phyloP scores from a whole-genome alignment of 345 rosid genomes.

The Eucalyptus camaldulensis region DNA sequence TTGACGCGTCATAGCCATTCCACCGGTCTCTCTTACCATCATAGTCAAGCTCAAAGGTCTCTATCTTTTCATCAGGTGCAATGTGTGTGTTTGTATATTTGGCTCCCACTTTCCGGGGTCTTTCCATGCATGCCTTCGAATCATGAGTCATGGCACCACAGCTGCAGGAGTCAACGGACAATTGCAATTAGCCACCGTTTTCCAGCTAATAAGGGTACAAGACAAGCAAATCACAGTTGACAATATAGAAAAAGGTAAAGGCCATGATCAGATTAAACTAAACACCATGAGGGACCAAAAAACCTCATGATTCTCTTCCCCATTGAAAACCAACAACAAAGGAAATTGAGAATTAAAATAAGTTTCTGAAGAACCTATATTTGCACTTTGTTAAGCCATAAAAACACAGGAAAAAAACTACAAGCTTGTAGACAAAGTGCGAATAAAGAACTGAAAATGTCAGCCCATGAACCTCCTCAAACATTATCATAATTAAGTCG shows the following conservation, averaged over 20 bases:
- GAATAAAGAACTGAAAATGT: not conserved
- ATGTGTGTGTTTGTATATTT: conserved; percentile 61
- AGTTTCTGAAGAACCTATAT: not conserved
- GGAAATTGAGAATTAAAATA: not conserved
- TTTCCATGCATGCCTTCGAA: conserved; percentile 66
- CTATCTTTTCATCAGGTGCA: conserved; percentile 82
- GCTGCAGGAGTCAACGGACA: conserved; percentile 5
- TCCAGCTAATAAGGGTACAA: not conserved
- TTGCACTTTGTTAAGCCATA: not conserved
- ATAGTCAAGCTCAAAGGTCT: conserved; percentile 71
- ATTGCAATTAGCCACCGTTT: not conserved
- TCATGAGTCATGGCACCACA: conserved; percentile 92
- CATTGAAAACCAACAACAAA: not conserved
- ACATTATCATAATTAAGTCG: not conserved
- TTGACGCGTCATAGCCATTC: conserved; percentile 77
- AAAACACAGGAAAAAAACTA: not conserved
- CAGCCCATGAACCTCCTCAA: not conserved
- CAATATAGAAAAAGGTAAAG: not conserved
- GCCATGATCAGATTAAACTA: not conserved
- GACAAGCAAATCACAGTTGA: not conserved
- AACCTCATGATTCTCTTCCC: not conserved
- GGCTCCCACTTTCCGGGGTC: conserved; percentile 69
- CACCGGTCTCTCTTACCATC: conserved; percentile 90
- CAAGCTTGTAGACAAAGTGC: not conserved
- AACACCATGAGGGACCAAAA: not conserved